Conservation (phyloP, 2,329 filamentous ascomycete species). For the Alternaria infectoria region DNA sequence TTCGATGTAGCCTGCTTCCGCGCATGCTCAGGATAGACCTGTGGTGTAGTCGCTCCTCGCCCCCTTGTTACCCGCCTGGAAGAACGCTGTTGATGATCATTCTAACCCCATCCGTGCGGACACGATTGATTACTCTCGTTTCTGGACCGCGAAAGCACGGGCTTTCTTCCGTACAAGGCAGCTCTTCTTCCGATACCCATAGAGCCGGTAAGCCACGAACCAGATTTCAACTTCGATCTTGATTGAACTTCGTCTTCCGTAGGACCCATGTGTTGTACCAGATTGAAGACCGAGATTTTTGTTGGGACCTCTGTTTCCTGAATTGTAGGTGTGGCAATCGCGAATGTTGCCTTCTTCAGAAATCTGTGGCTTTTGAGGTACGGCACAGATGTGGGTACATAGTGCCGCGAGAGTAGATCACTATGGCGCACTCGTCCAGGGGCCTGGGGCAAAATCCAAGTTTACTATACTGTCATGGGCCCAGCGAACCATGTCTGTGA, state of each 20-base stretch:
- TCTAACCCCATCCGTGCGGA: background rate
- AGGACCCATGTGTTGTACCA: background rate
- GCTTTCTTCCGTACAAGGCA: background rate
- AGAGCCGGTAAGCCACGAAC: background rate
- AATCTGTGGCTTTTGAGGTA: background rate
- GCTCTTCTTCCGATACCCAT: background rate
- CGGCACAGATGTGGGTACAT: background rate
- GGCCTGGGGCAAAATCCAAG: background rate
- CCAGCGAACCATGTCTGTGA: background rate
- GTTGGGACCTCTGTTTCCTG: background rate
- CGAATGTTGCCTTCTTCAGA: background rate
- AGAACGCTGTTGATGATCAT: background rate
- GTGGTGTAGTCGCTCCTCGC: background rate
- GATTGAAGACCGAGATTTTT: background rate
- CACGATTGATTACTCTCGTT: background rate
- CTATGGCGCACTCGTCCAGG: background rate
- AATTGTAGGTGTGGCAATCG: background rate
- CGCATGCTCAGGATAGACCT: background rate
- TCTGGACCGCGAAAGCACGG: background rate
- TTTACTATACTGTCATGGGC: background rate
- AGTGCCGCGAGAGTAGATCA: background rate
- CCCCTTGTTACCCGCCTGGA: background rate
- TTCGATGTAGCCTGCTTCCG: background rate
- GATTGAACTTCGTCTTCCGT: background rate
- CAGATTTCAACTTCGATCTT: background rate